Conservation (phyloP, 2,329 filamentous ascomycete genomes). For the Ceratocystis ficicola region DNA sequence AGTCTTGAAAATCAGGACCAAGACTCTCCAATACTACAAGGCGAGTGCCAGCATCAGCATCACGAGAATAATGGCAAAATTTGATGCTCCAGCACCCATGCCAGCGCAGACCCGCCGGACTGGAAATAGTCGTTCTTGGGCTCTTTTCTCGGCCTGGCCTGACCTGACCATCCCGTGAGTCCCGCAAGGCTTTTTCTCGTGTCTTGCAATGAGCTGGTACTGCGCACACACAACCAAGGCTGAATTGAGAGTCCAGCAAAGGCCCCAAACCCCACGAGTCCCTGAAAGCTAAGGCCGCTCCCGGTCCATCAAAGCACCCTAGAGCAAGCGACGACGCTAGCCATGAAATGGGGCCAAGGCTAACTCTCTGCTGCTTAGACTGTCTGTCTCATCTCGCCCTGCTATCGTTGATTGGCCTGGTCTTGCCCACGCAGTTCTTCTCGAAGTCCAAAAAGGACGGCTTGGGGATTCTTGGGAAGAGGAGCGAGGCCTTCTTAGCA, state of each 20-base stretch:
- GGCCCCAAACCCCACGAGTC: not conserved
- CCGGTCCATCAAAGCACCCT: not conserved
- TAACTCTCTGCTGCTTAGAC: not conserved
- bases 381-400: not conserved
- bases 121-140: not conserved
- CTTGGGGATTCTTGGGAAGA: not conserved
- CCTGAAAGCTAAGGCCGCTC: slow-evolving; percentile 8
- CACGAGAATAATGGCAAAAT: not conserved
- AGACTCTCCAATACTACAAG: too few relatives aligned
- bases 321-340: not conserved
- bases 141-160: not conserved
- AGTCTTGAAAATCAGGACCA: too few relatives aligned
- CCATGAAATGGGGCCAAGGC: too few relatives aligned
- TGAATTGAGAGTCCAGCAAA: not conserved
- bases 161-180: not conserved
- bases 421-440: not conserved
- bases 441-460: not conserved
- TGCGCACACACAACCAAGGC: not conserved
- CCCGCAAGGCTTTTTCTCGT: not conserved
- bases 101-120: not conserved
- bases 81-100: not conserved
- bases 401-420: not conserved
- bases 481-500: not conserved
- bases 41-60: not conserved
- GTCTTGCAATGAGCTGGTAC: not conserved